Evolutionary conservation across 441 rosid genomes (phyloP), one percentile per base, ranked within the genome.

Genomic region (Corymbia citriodora): DNA sequence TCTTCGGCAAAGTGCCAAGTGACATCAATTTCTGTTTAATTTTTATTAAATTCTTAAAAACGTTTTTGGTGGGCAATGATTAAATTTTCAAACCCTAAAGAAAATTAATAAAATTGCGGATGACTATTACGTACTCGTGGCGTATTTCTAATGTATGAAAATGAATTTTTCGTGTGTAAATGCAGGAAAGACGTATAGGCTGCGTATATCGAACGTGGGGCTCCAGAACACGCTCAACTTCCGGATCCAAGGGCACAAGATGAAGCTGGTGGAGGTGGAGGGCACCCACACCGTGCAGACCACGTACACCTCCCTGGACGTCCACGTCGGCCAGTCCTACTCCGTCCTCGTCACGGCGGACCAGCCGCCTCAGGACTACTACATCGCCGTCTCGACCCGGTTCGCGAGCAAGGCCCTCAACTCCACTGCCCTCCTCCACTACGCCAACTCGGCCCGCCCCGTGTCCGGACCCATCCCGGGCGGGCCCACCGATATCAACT

Each of bases 151-250:
- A 9, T 10, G 45, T 12, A 74, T 45, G 52, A 74, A 40, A 40
- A 21, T 5, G 4, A 5, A 21, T 19, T 21, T 40, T 74, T 74
- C 4, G 13, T 2, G 18, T 12, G 23, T 3, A 13, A 40, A 3
- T 63, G 65, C 94, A 95, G 97, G 99, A 29, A 97, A 97, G 92
- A 97, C 99, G 45, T 98, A 97, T 90, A 94, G 99, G 91, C 90
- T 97, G 50, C 95, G 99, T 89, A 95, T 98, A 94, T 97, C 98
- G 89, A 98, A 98, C 85, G 99, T 97, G 65, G 99, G 99, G 65
- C 88, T 97, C 90, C 95, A 96, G 89, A 90, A 94, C 83, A 93
- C 99, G 55, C 93, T 98, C 68, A 97, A 97, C 93, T 96, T 98
- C 93, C 93, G 99, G 29, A 95, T 98, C 94, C 99, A 97, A 91